Percentiles rank a stretch among this genome's conserved stretches.
phyloP scores from a whole-genome alignment of 805 yeast species.

The Zygosaccharomyces kombuchaensis region DNA sequence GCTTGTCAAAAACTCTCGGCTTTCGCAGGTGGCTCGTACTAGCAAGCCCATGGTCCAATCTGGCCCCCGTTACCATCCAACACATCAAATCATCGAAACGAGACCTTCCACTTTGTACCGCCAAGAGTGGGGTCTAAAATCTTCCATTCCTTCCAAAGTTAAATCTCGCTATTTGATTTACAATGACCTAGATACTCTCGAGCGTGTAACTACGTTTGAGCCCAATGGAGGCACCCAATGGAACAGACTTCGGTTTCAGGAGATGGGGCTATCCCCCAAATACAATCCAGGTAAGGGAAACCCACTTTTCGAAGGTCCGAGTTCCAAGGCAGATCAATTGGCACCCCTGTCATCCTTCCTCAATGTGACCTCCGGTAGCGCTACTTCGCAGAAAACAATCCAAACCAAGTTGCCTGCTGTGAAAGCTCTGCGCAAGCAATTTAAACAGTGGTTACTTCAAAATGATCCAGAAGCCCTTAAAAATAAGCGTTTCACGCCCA shows the following conservation, averaged over 20 bases:
- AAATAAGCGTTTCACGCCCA: conserved; percentile 28
- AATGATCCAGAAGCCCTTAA: conserved; percentile 44
- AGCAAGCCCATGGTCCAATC: conserved; percentile 17
- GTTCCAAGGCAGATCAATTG: conserved; percentile 16
- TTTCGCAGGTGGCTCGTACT: conserved; percentile 36
- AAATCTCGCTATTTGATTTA: conserved; percentile 56
- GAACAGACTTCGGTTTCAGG: conserved; percentile 64
- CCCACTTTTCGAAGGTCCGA: conserved; percentile 34
- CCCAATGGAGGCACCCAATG: conserved; percentile 52
- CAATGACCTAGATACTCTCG: conserved; percentile 63
- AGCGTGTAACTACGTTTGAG: conserved; percentile 68
- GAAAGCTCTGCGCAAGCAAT: conserved; percentile 46
- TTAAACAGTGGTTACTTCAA: conserved; percentile 50
- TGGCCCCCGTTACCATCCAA: conserved; percentile 41
- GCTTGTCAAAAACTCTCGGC: conserved; percentile 32
- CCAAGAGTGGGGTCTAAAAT: conserved; percentile 74
- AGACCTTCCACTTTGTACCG: conserved; percentile 57
- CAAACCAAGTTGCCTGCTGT: conserved; percentile 39
- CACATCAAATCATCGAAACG: conserved; percentile 70
- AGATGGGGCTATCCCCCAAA: conserved; percentile 47
- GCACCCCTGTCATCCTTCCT: conserved; percentile 23
- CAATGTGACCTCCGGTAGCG: conserved; percentile 11
- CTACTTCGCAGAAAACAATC: conserved; percentile 15
- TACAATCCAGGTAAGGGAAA: conserved; percentile 28
- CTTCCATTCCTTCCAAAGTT: conserved; percentile 59